A percentile compares a stretch with the other conserved stretches of the same genome.
Conservation (phyloP, 768 basidiomycete species). For the Sporobolomyces phaffii region DNA sequence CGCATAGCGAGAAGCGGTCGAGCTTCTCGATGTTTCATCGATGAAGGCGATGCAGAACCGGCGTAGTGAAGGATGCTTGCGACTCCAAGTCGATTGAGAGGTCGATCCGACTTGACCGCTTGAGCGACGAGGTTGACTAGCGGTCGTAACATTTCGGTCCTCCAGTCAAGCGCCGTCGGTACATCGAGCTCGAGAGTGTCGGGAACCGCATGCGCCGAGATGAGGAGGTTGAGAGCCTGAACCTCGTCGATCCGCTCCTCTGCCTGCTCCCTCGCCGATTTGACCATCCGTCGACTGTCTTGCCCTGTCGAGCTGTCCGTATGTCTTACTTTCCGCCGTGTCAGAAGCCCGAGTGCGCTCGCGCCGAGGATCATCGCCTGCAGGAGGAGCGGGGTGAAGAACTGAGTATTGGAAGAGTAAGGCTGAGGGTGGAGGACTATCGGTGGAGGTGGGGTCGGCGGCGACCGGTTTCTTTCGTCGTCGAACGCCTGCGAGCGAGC, state of each 20-base stretch:
- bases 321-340: conserved; percentile 10
- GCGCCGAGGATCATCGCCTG: conserved; percentile 33
- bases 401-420: neutral
- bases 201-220: neutral
- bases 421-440: conserved; percentile 25
- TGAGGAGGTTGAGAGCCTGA: conserved; percentile 29
- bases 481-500: neutral
- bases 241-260: conserved; percentile 28
- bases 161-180: neutral
- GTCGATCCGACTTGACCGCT: neutral
- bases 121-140: neutral
- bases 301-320: neutral
- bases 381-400: conserved; percentile 29
- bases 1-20: neutral
- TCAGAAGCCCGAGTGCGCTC: conserved; percentile 20
- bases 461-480: neutral
- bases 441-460: conserved; percentile 17
- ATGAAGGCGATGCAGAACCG: neutral
- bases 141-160: neutral
- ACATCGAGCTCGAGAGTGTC: neutral
- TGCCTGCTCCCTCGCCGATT: neutral
- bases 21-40: no score
- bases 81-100: neutral
- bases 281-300: neutral
- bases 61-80: conserved; percentile 9